Evolutionary conservation across 208 protist genomes (phyloP), one percentile per base, ranked within the genome.

Genomic region (Acanthamoeba triangularis): DNA sequence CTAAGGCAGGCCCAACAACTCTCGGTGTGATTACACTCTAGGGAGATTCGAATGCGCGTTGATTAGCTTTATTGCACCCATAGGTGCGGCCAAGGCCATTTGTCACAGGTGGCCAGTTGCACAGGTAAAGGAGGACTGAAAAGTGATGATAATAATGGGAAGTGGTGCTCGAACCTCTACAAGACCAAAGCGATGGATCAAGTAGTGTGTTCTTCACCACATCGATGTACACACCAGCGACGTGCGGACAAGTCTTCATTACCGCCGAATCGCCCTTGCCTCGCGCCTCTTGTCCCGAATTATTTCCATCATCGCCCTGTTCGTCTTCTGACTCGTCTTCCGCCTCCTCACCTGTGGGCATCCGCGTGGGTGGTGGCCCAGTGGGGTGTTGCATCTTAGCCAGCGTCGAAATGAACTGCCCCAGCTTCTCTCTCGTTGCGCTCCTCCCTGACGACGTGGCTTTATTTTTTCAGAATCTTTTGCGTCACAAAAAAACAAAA

Each of bases 21-120:
- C 61, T 91, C 84, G 52, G 84, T 91, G 61, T 91, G 84, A 69
- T 69, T 72, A 91, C 84, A 91, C n/a, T 91, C 84, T 91, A 67
- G 25, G 80, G n/a, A n/a, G 23, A 88, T 8, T 25, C 41, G 41
- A 41, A 91, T n/a, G n/a, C 18, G n/a, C 28, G 10, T 91, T 67
- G 23, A 91, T 72, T 91, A n/a, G 41, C n/a, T 69, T 47, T 28
- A 41, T 91, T 33, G 41, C 65, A 5, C 35, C 23, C 28, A 18
- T 16, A 44, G 52, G 28, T 4, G 80, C 80, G 47, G 30, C 30
- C 41, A 28, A 76, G n/a, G n/a, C 33, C 7, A 41, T 76, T 18
- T 18, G 13, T 76, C 13, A 33, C 33, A 63, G 11, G 72, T 44
- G 41, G 72, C n/a, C n/a, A n/a, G n/a, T n/a, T n/a, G n/a, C n/a